Conservation (phyloP, 306 rosid species). For the Sicyos edulis region DNA sequence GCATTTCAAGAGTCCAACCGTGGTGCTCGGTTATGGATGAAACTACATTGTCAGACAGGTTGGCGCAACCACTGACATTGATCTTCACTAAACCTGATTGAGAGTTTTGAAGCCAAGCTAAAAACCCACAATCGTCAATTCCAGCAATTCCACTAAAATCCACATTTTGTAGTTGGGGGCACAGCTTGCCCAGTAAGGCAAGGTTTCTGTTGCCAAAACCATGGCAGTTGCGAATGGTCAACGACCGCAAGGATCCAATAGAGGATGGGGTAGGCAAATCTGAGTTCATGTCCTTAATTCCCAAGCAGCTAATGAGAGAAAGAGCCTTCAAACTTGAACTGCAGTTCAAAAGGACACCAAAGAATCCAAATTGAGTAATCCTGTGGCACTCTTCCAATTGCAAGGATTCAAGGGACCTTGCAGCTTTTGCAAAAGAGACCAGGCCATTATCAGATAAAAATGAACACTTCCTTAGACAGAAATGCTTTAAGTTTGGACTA, state of each 20-base stretch:
- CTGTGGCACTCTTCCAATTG: constrained; percentile 90
- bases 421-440: constrained; percentile 59
- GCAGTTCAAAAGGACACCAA: constrained; percentile 60
- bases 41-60: constrained; percentile 57
- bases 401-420: constrained; percentile 66
- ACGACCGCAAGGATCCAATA: constrained; percentile 43
- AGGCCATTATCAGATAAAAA: constrained; percentile 69
- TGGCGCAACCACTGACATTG: constrained; percentile 59
- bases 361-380: constrained; percentile 69
- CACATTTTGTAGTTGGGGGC: constrained; percentile 57
- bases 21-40: constrained; percentile 44
- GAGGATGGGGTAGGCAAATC: constrained; percentile 37
- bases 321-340: constrained; percentile 63
- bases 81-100: constrained; percentile 62
- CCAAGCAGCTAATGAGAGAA: constrained; percentile 60
- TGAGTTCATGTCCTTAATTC: constrained; percentile 54
- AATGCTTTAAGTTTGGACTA: constrained; percentile 71
- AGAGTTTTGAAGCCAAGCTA: constrained; percentile 49
- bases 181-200: constrained; percentile 58
- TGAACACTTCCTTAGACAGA: constrained; percentile 51
- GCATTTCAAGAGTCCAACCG: constrained; percentile 59
- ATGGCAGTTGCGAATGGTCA: constrained; percentile 65
- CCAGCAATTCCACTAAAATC: constrained; percentile 70
- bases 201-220: constrained; percentile 68
- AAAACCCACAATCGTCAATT: constrained; percentile 64